Conservation (phyloP, 208 protist species). For the Phytomonas francai region DNA sequence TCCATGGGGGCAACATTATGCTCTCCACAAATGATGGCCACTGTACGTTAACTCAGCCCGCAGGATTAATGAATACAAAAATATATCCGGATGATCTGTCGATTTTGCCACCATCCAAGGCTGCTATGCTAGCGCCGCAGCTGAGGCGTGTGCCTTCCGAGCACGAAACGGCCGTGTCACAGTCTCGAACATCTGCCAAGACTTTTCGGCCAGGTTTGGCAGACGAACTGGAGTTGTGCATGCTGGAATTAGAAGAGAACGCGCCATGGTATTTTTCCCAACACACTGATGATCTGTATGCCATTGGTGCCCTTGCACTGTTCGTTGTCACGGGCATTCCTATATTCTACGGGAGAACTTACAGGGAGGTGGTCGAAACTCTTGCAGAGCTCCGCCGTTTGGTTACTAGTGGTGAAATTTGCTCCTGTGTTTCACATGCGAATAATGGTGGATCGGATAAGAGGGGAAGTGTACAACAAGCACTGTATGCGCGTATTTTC, state of each 20-base stretch:
- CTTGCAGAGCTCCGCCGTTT: conserved; percentile 11
- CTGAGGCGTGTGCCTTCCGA: conserved; percentile 12
- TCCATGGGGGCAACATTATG: conserved; percentile 74
- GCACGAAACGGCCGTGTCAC: neutral
- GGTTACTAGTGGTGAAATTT: neutral
- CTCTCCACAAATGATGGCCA: conserved; percentile 65
- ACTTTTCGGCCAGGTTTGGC: neutral
- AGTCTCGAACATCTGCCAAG: neutral
- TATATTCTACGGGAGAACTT: conserved; percentile 30
- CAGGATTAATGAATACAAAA: conserved; percentile 35
- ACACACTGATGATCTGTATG: conserved; percentile 62
- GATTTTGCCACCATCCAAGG: conserved; percentile 31
- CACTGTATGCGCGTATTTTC: neutral
- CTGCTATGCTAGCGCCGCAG: conserved; percentile 16
- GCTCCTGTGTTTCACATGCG: neutral
- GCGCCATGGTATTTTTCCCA: conserved; percentile 7
- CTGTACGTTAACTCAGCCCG: conserved; percentile 41
- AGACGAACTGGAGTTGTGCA: conserved; percentile 4
- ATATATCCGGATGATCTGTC: conserved; percentile 34
- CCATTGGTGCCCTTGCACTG: conserved; percentile 51
- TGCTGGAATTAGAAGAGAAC: neutral
- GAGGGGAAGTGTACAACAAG: neutral
- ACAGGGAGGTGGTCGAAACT: conserved; percentile 30
- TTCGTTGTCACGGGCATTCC: conserved; percentile 47
- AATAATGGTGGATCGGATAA: neutral